Evolutionary conservation across 805 yeast species (phyloP), one percentile per base, ranked within the genome.

Genomic region (Suhomyces faveliae): DNA sequence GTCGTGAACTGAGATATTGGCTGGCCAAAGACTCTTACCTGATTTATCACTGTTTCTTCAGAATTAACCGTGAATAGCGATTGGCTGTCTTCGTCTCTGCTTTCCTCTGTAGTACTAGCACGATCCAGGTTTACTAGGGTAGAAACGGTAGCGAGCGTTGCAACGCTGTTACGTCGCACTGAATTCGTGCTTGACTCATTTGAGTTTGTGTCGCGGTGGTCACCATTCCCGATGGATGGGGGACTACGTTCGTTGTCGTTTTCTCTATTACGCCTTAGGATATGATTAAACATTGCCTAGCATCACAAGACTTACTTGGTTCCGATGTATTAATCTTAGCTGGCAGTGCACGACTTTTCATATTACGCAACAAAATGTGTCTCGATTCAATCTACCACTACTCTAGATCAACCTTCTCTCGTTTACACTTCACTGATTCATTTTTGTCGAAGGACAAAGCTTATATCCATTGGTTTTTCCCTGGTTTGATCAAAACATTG

Each of bases 401-500:
- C n/a, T 21, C 10, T 7, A 40, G 20, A 11, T 15, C 25, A 13
- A 30, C 12, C 56, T 8, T 47, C 35, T 11, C 49, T n/a, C n/a
- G n/a, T n/a, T n/a, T n/a, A n/a, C n/a, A n/a, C n/a, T n/a, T n/a
- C n/a, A n/a, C n/a, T n/a, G n/a, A n/a, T n/a, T n/a, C n/a, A n/a
- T n/a, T n/a, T n/a, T n/a, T n/a, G n/a, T n/a, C n/a, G n/a, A n/a
- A n/a, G n/a, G n/a, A n/a, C n/a, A n/a, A n/a, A n/a, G n/a, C n/a
- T n/a, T n/a, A n/a, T n/a, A n/a, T n/a, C n/a, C 66, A 13, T 35
- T 62, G 13, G 46, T 68, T 0, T 70, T 69, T 51, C 75, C 75
- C 1, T 54, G 51, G 40, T 51, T 70, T 42, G 75, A 70, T n/a
- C 44, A 48, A 69, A 6, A 49, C 54, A 9, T 60, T 69, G 70